A percentile compares a stretch with the other conserved stretches of the same genome.
Evolutionary conservation across 2,329 filamentous ascomycete species (phyloP).

Genomic region (Cercospora sp.): DNA sequence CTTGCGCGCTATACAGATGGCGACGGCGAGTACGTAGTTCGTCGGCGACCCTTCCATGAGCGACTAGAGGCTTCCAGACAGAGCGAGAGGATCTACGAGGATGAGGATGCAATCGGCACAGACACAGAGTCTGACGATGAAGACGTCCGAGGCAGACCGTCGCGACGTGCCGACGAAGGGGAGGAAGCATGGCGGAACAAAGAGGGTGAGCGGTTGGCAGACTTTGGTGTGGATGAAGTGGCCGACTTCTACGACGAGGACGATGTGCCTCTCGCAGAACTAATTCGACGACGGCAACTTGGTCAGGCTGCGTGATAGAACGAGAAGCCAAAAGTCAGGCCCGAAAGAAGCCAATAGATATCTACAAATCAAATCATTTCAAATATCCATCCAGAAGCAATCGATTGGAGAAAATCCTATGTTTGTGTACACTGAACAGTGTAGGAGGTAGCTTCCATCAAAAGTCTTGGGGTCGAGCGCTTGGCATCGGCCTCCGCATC

Average conservation of each 20-base stretch:
- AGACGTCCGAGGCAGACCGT: conserved; percentile 31
- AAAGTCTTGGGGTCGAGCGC: neutral
- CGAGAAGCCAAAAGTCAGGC: neutral
- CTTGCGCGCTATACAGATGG: conserved; percentile 42
- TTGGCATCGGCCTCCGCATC: neutral
- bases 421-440: neutral
- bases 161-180: conserved; percentile 41
- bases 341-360: neutral
- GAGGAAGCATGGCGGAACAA: conserved; percentile 69
- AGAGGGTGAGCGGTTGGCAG: conserved; percentile 71
- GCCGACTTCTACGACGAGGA: conserved; percentile 67
- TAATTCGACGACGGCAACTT: conserved; percentile 57
- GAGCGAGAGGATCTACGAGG: conserved; percentile 26
- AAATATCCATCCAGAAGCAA: neutral
- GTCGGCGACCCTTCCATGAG: conserved; percentile 47
- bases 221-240: conserved; percentile 80
- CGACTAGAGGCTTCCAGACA: conserved; percentile 35
- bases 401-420: neutral
- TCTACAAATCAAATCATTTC: neutral
- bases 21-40: conserved; percentile 38
- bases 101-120: conserved; percentile 45
- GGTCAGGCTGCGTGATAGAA: neutral
- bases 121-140: conserved; percentile 42
- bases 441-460: neutral
- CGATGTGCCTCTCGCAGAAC: conserved; percentile 69